phyloP scores from a whole-genome alignment of 805 yeast genomes.

The Candida berthetii region DNA sequence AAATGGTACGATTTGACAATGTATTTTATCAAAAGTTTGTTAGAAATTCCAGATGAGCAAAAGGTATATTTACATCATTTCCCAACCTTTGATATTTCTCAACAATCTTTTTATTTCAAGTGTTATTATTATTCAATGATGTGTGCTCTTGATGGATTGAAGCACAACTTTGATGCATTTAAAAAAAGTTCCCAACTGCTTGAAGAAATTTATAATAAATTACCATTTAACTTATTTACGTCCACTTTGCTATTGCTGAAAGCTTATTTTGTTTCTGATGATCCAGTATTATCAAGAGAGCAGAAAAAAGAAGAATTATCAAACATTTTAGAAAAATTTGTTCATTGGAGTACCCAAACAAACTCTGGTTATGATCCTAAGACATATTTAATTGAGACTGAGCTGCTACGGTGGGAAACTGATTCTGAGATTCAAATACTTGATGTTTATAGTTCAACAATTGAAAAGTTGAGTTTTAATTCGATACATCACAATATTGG shows the following conservation, averaged over 20 bases:
- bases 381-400: slow-evolving; percentile 28
- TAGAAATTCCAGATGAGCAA: slow-evolving; percentile 14
- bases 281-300: slow-evolving; percentile 13
- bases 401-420: slow-evolving; percentile 16
- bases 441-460: slow-evolving; percentile 39
- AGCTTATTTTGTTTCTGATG: slow-evolving; percentile 8
- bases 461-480: slow-evolving; percentile 28
- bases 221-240: slow-evolving; percentile 7
- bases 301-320: slow-evolving; percentile 18
- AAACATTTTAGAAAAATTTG: slow-evolving; percentile 19
- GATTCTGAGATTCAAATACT: slow-evolving; percentile 29
- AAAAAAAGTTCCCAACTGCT: neutral
- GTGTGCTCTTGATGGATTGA: neutral
- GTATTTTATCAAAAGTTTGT: slow-evolving; percentile 4
- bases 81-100: neutral
- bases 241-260: neutral
- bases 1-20: slow-evolving; percentile 10
- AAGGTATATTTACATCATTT: slow-evolving; percentile 8
- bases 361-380: slow-evolving; percentile 35
- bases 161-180: neutral
- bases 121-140: slow-evolving; percentile 7
- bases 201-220: neutral
- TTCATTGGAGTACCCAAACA: slow-evolving; percentile 27
- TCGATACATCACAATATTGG: slow-evolving; percentile 32
- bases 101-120: slow-evolving; percentile 7